Evolutionary conservation across 371 early-diverging fungal species (phyloP).

Genomic region (Saksenaea vasiformis): DNA sequence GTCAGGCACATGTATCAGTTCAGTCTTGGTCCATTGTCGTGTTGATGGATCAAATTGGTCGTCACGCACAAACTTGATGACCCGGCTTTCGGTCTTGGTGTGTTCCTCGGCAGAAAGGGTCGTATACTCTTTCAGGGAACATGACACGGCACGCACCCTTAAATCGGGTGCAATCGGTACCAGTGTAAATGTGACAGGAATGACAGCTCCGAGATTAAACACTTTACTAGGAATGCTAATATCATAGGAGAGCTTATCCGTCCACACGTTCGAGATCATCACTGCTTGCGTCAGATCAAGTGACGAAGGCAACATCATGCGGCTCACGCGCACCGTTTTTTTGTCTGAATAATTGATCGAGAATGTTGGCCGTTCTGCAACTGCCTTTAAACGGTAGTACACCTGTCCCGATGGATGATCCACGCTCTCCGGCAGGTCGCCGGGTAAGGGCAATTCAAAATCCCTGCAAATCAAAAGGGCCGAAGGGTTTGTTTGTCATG

Average conservation of each 20-base stretch:
- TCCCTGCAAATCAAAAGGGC: constrained; percentile 24
- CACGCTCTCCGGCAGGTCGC: constrained; percentile 49
- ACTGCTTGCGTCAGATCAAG: constrained; percentile 41
- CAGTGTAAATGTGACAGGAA: constrained; percentile 47
- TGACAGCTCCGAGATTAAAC: constrained; percentile 26
- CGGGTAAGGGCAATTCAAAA: constrained; percentile 55
- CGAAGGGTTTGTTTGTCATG: not conserved
- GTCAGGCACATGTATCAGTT: constrained; percentile 29
- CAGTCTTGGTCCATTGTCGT: constrained; percentile 20
- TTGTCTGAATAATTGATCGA: constrained; percentile 37
- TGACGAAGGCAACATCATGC: constrained; percentile 37
- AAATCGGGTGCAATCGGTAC: constrained; percentile 38
- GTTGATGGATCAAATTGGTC: constrained; percentile 22
- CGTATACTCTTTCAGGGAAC: constrained; percentile 43
- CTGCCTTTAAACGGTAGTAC: constrained; percentile 41
- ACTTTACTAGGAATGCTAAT: constrained; percentile 48
- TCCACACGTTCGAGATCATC: constrained; percentile 46
- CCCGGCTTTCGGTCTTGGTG: constrained; percentile 34
- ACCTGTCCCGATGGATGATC: constrained; percentile 42
- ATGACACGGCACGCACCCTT: constrained; percentile 30
- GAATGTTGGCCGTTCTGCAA: constrained; percentile 49
- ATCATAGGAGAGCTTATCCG: constrained; percentile 46
- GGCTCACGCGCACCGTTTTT: constrained; percentile 27
- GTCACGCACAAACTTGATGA: constrained; percentile 31
- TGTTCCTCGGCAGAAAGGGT: constrained; percentile 31